Conservation (phyloP, 108 stramenopile genomes). For the Nannochloropsis oceanica region DNA sequence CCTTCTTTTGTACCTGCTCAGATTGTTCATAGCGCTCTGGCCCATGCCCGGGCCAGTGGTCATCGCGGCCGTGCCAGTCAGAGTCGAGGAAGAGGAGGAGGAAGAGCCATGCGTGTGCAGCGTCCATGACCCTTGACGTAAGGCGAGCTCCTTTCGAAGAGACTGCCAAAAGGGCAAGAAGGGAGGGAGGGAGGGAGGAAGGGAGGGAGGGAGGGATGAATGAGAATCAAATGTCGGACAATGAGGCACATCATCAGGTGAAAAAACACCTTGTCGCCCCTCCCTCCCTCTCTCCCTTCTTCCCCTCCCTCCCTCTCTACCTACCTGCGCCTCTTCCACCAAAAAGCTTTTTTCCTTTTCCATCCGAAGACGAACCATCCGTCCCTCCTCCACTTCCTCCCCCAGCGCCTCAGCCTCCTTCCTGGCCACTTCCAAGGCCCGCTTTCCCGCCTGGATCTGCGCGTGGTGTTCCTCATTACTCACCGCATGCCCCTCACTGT, state of each 20-base stretch:
- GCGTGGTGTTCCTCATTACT: background rate
- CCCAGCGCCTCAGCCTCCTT: background rate
- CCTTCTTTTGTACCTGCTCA: background rate
- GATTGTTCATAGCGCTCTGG: background rate
- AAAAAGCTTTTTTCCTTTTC: background rate
- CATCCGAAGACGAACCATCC: background rate
- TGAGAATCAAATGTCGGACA: too few species aligned
- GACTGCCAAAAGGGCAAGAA: background rate
- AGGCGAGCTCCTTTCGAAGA: background rate
- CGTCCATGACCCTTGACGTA: too few species aligned
- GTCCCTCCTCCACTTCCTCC: background rate
- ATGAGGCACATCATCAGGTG: too few species aligned
- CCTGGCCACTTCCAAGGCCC: background rate
- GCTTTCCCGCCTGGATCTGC: background rate
- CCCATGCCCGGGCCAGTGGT: background rate
- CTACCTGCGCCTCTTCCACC: background rate
- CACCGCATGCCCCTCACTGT: background rate
- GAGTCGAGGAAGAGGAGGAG: background rate
- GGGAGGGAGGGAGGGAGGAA: background rate
- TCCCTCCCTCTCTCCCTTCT: background rate
- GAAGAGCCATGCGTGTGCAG: too few species aligned
- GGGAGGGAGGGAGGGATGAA: too few species aligned
- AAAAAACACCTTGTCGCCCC: background rate
- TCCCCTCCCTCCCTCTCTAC: background rate
- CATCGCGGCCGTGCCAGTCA: background rate